phyloP scores from a whole-genome alignment of 768 basidiomycete genomes.

The Agaricus subrufescens region DNA sequence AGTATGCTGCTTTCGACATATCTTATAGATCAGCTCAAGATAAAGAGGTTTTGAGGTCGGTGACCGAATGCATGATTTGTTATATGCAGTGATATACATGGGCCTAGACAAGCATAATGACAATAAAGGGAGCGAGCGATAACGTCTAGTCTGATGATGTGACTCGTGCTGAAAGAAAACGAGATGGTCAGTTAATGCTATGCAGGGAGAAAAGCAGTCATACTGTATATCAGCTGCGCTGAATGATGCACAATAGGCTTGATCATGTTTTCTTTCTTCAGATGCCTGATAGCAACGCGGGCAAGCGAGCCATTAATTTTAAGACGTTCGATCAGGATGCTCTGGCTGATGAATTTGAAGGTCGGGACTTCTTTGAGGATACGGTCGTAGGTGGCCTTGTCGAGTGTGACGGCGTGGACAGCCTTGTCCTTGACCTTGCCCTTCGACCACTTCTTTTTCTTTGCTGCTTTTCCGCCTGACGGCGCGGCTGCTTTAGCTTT shows the following conservation, averaged over 20 bases:
- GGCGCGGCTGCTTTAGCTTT: conserved; percentile 70
- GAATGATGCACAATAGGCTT: conserved; percentile 97
- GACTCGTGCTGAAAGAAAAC: conserved; percentile 35
- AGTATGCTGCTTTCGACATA: background rate
- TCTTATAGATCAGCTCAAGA: background rate
- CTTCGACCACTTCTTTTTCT: conserved; percentile 99
- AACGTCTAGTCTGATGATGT: conserved; percentile 41
- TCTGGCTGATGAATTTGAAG: conserved; percentile 98
- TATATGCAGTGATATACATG: conserved; percentile 30
- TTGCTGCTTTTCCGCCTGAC: conserved; percentile 83
- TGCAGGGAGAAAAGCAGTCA: conserved; percentile 26
- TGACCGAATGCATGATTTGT: conserved; percentile 26
- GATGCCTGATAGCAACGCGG: conserved; percentile 82
- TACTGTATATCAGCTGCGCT: conserved; percentile 93
- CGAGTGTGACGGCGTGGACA: conserved; percentile 90
- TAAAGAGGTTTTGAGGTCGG: conserved; percentile 10
- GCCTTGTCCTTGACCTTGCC: conserved; percentile 99
- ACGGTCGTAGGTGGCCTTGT: conserved; percentile 89
- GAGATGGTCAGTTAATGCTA: background rate
- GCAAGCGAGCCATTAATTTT: conserved; percentile 96
- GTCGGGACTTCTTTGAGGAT: conserved; percentile 98
- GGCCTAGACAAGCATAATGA: conserved; percentile 30
- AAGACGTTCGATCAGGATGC: conserved; percentile 96
- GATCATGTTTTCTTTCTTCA: conserved; percentile 92
- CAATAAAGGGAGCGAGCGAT: conserved; percentile 14